These are phyloP conservation scores for Lasiosphaeriaceae sp. DNA, from an alignment of 495 filamentous ascomycete species.

Conservation along the genomic window DNA sequence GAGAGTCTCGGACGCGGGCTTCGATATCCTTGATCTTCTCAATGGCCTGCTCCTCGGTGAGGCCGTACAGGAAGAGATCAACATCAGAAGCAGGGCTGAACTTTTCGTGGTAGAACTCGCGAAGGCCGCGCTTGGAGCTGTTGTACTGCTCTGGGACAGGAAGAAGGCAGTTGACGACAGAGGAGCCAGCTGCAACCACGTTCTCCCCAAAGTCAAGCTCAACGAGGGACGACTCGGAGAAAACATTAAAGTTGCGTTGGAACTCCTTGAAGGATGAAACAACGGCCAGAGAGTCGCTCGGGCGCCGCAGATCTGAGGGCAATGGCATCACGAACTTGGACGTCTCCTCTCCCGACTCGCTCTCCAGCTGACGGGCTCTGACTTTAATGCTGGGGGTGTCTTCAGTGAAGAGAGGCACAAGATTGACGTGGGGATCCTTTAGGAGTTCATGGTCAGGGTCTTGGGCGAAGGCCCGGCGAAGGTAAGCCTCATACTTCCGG, in stretches of 20 bases:
- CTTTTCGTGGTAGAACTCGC: conserved; percentile 73
- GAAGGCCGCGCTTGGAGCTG: conserved; percentile 59
- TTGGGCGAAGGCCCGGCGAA: conserved; percentile 71
- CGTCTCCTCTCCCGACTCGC: conserved; percentile 56
- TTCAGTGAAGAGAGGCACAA: conserved; percentile 64
- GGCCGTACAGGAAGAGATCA: conserved; percentile 79
- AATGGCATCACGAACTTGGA: conserved; percentile 70
- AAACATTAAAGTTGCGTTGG: conserved; percentile 69
- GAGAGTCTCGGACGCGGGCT: conserved; percentile 59
- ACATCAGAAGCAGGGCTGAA: conserved; percentile 80
- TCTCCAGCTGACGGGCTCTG: conserved; percentile 57
- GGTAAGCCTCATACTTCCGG: conserved; percentile 60
- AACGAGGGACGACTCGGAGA: conserved; percentile 60
- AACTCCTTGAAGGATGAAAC: conserved; percentile 64
- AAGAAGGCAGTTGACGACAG: conserved; percentile 69
- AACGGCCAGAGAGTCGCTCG: conserved; percentile 58
- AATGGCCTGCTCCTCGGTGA: conserved; percentile 67
- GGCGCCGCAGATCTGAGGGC: conserved; percentile 52
- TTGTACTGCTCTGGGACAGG: conserved; percentile 64
- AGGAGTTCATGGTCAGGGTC: conserved; percentile 55
- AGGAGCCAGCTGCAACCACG: conserved; percentile 72
- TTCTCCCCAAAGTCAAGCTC: conserved; percentile 70
- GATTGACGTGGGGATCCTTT: conserved; percentile 59
- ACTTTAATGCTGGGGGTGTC: conserved; percentile 53
- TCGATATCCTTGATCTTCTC: conserved; percentile 83